These are phyloP conservation scores for Cyclostephanos invisitatus DNA, from an alignment of 108 stramenopile genomes.

Conservation along the genomic window DNA sequence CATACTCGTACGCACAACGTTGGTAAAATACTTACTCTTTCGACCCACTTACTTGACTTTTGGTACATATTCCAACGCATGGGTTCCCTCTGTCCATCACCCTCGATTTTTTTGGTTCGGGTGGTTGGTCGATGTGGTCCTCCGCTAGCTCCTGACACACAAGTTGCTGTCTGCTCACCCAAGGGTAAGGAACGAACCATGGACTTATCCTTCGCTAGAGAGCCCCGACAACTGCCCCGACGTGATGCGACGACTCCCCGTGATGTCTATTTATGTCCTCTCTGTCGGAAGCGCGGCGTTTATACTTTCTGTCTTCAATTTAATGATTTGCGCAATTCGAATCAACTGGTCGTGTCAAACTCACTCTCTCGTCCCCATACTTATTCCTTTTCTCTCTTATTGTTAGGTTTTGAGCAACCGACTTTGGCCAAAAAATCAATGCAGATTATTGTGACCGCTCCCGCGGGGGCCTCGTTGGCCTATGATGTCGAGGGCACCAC, in stretches of 20 bases:
- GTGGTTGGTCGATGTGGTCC: too few relatives aligned
- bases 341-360: constrained; percentile 4
- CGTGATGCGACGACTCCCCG: not conserved
- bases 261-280: not conserved
- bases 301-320: not conserved
- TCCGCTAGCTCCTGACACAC: not conserved
- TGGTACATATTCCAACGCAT: not conserved
- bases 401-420: constrained; percentile 77
- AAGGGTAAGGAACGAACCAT: constrained; percentile 30
- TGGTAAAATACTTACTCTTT: too few relatives aligned
- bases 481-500: constrained; percentile 81
- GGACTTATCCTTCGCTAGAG: not conserved
- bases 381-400: constrained; percentile 5
- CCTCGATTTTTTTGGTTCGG: too few relatives aligned
- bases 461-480: constrained; percentile 58
- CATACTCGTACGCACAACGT: too few relatives aligned
- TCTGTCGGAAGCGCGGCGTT: not conserved
- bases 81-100: too few relatives aligned
- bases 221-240: not conserved
- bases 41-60: too few relatives aligned
- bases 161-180: constrained; percentile 39
- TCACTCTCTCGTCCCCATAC: not conserved
- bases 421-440: constrained; percentile 42
- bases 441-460: constrained; percentile 77
- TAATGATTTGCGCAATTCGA: not conserved